Percentiles rank a stretch among this genome's conserved stretches.
These are phyloP conservation scores for Stagonosporopsis vannaccii DNA, from an alignment of 2,329 filamentous ascomycete species.

Conservation along the genomic window DNA sequence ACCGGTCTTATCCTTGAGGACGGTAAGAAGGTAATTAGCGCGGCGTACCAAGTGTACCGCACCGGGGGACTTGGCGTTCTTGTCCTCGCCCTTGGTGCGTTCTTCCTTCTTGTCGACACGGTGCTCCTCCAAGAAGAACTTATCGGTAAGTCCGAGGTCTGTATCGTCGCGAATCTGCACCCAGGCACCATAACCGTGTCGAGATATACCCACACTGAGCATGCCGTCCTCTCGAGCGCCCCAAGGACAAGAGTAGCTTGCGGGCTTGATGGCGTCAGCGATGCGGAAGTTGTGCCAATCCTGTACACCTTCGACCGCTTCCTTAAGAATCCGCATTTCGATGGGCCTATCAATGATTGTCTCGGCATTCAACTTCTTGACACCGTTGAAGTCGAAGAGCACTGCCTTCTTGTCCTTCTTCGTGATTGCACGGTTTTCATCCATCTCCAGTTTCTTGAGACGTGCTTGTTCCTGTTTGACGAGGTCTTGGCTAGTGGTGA, in stretches of 20 bases:
- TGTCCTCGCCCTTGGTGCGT: constrained; percentile 75
- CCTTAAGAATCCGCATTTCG: constrained; percentile 83
- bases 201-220: constrained; percentile 91
- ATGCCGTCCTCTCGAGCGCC: constrained; percentile 94
- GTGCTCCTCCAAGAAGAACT: constrained; percentile 96
- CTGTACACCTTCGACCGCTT: constrained; percentile 68
- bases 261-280: constrained; percentile 88
- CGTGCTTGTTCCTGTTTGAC: constrained; percentile 75
- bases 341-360: constrained; percentile 90
- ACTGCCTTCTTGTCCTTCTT: constrained; percentile 99
- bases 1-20: constrained; percentile 82
- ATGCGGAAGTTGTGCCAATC: constrained; percentile 86
- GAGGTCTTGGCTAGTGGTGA: constrained; percentile 73
- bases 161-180: constrained; percentile 89
- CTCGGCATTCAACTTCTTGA: constrained; percentile 95
- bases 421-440: constrained; percentile 79
- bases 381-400: constrained; percentile 89
- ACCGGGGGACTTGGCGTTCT: constrained; percentile 86
- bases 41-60: constrained; percentile 95
- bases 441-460: constrained; percentile 69
- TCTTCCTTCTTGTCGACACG: constrained; percentile 98
- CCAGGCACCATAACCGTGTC: constrained; percentile 96
- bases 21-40: constrained; percentile 93
- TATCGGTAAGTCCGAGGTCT: constrained; percentile 84
- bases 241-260: constrained; percentile 92